A percentile compares a stretch with the other conserved stretches of the same genome.
Evolutionary conservation across 1,284 basidiomycete genomes (phyloP).

Genomic region (Tremellales sp.): DNA sequence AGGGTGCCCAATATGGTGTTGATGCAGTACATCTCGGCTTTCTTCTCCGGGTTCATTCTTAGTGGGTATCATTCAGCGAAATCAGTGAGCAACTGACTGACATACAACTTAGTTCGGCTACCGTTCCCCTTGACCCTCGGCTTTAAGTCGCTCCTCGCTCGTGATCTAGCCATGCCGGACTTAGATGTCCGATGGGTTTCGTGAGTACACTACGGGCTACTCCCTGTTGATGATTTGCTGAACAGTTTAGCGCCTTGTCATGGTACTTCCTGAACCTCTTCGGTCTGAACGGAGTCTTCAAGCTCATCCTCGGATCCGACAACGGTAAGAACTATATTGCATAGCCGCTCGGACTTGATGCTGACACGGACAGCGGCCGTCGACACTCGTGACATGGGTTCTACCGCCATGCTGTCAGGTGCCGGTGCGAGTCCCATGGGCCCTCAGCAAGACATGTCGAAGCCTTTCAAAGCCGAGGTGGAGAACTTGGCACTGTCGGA

Average conservation of each 20-base stretch:
- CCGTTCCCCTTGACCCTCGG: conserved; percentile 95
- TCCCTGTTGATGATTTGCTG: neutral
- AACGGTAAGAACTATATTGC: conserved; percentile 76
- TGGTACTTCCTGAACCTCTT: conserved; percentile 99
- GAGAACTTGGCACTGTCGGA: conserved; percentile 92
- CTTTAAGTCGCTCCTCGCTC: conserved; percentile 98
- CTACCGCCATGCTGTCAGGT: conserved; percentile 64
- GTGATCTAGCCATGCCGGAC: conserved; percentile 91
- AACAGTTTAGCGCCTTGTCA: conserved; percentile 67
- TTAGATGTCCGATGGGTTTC: conserved; percentile 99
- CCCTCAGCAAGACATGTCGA: conserved; percentile 75
- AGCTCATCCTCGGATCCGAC: conserved; percentile 83
- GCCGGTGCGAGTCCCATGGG: conserved; percentile 53
- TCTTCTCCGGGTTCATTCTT: conserved; percentile 96
- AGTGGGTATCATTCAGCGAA: conserved; percentile 62
- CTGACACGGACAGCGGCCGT: conserved; percentile 60
- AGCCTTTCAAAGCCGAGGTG: conserved; percentile 84
- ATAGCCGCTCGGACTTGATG: too few species aligned
- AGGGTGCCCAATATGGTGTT: conserved; percentile 93
- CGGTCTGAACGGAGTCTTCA: conserved; percentile 91
- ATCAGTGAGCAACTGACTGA: neutral
- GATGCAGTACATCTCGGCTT: conserved; percentile 99
- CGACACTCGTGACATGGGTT: conserved; percentile 66
- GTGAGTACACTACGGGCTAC: conserved; percentile 12
- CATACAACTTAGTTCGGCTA: conserved; percentile 83